Conservation (phyloP, 108 stramenopile genomes). For the Parietichytrium sp. region DNA sequence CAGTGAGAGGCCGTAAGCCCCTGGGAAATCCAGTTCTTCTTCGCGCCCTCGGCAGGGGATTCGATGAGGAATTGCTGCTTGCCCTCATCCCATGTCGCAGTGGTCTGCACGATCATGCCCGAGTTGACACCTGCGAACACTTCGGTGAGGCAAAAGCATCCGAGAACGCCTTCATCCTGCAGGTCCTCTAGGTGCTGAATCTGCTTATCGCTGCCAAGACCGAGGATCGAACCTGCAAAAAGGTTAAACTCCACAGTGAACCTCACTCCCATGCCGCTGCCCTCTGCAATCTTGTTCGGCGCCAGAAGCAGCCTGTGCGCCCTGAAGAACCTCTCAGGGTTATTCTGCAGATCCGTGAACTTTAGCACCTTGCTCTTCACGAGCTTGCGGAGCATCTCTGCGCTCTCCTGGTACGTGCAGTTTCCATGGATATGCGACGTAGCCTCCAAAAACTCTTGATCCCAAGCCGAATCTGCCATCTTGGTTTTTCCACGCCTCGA, state of each 20-base stretch:
- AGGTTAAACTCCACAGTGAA: conserved; percentile 55
- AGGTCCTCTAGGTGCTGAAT: conserved; percentile 10
- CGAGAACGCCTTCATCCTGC: conserved; percentile 41
- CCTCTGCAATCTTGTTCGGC: conserved; percentile 39
- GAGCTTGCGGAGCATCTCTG: conserved; percentile 17
- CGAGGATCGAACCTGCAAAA: conserved; percentile 47
- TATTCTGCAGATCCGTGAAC: conserved; percentile 46
- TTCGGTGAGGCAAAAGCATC: conserved; percentile 50
- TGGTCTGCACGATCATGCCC: conserved; percentile 48
- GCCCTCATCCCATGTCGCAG: conserved; percentile 10
- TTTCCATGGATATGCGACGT: background rate
- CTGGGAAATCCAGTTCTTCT: conserved; percentile 53
- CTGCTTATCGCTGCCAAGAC: conserved; percentile 42
- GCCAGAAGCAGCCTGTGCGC: conserved; percentile 50
- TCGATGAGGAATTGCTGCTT: conserved; percentile 43
- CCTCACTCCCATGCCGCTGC: conserved; percentile 45
- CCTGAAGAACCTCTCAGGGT: conserved; percentile 47
- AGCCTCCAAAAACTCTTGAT: background rate
- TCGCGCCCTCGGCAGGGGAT: conserved; percentile 45
- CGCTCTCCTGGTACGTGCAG: background rate
- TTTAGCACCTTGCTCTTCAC: conserved; percentile 41
- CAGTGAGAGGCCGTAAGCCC: conserved; percentile 46
- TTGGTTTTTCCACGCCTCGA: no score
- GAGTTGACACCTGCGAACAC: conserved; percentile 46
- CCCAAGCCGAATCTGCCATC: background rate